Percentiles rank a stretch among this genome's conserved stretches.
Evolutionary conservation across 2,329 filamentous ascomycete genomes (phyloP).

Genomic region (Xylaria sp.): DNA sequence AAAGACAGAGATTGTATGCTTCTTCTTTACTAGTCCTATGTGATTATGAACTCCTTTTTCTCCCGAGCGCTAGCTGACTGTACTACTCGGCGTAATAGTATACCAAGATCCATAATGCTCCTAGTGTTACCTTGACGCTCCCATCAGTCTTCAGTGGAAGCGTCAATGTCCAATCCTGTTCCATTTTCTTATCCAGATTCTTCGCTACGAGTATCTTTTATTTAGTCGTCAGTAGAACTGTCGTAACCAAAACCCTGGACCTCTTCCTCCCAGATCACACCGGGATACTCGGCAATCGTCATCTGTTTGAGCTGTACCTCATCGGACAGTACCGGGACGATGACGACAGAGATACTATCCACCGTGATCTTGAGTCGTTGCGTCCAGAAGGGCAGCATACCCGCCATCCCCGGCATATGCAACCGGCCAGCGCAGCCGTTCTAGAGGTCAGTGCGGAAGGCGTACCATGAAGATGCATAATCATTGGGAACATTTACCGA

Average conservation of each 20-base stretch:
- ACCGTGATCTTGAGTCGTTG: background rate
- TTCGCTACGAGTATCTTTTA: background rate
- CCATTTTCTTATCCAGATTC: background rate
- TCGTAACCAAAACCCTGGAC: background rate
- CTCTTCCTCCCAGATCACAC: background rate
- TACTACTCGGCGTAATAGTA: background rate
- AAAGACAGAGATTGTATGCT: too few species aligned
- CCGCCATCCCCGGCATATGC: background rate
- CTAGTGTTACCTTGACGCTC: background rate
- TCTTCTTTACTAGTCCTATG: too few species aligned
- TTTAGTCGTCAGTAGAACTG: background rate
- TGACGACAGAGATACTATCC: background rate
- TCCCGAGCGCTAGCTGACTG: too few species aligned
- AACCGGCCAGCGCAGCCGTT: background rate
- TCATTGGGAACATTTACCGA: background rate
- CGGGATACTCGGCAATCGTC: background rate
- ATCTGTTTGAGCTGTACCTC: background rate
- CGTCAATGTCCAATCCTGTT: background rate
- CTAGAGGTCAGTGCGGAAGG: background rate
- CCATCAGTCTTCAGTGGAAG: background rate
- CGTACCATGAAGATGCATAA: background rate
- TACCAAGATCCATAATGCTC: background rate
- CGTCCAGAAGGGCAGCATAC: background rate
- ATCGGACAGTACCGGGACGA: background rate
- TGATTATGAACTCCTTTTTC: too few species aligned